Percentiles rank a stretch among this genome's conserved stretches.
Evolutionary conservation across 441 rosid genomes (phyloP).

Genomic region (Brassica hybrid): DNA sequence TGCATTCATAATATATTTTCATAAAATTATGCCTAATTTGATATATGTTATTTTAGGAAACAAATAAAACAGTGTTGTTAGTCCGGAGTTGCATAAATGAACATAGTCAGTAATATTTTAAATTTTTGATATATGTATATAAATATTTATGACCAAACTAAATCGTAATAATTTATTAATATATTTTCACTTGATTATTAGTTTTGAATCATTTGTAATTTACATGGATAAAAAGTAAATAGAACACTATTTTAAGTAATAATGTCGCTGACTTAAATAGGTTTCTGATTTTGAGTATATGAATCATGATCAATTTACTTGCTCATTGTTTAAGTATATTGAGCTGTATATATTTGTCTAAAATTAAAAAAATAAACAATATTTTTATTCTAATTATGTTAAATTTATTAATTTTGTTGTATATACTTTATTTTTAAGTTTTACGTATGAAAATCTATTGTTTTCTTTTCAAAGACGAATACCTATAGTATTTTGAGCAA

Average conservation of each 20-base stretch:
- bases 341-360: background rate
- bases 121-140: background rate
- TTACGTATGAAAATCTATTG: too few relatives aligned
- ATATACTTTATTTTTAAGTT: too few relatives aligned
- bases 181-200: background rate
- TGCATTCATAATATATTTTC: background rate
- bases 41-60: too few relatives aligned
- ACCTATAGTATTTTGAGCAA: too few relatives aligned
- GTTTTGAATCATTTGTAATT: background rate
- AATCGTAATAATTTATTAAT: too few relatives aligned
- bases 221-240: background rate
- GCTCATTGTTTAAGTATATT: background rate
- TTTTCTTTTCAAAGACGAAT: too few relatives aligned
- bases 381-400: too few relatives aligned
- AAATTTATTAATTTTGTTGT: too few relatives aligned
- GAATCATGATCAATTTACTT: background rate
- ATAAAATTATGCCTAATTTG: too few relatives aligned
- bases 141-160: background rate
- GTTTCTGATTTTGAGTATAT: background rate
- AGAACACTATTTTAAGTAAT: background rate
- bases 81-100: background rate
- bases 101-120: too few relatives aligned
- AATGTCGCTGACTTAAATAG: background rate
- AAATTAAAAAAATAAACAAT: too few relatives aligned
- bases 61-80: background rate